These are phyloP conservation scores for Fusarium acutatum DNA, from an alignment of 2,329 filamentous ascomycete genomes.

Conservation along the genomic window DNA sequence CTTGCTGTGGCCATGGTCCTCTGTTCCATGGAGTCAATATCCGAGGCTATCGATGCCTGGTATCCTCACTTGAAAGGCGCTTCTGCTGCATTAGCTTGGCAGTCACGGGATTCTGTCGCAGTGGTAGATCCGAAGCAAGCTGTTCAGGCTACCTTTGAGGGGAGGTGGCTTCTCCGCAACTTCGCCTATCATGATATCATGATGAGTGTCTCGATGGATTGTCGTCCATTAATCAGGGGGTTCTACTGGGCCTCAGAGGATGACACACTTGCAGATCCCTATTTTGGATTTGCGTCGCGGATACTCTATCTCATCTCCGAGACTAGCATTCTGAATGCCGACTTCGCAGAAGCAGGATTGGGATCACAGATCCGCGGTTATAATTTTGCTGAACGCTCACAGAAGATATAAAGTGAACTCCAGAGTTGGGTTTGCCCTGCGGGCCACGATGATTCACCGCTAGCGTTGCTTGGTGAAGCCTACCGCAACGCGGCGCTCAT, in stretches of 20 bases:
- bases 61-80: conserved; percentile 30
- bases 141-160: conserved; percentile 14
- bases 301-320: background rate
- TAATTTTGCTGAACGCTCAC: background rate
- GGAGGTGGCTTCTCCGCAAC: conserved; percentile 33
- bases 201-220: conserved; percentile 17
- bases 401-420: background rate
- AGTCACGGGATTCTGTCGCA: background rate
- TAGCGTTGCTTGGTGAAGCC: background rate
- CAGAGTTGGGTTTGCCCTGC: background rate
- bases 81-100: conserved; percentile 1
- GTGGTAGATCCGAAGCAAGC: background rate
- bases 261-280: background rate
- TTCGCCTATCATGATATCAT: conserved; percentile 27
- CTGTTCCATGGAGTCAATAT: conserved; percentile 37
- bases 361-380: background rate
- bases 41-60: conserved; percentile 26
- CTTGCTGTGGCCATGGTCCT: conserved; percentile 35
- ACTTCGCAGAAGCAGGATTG: background rate
- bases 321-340: background rate
- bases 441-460: background rate
- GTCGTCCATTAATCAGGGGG: background rate
- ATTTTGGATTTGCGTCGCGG: background rate
- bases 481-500: background rate
- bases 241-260: background rate